Conservation (phyloP, 2,329 filamentous ascomycete species). For the Paraconiothyrium brasiliense region DNA sequence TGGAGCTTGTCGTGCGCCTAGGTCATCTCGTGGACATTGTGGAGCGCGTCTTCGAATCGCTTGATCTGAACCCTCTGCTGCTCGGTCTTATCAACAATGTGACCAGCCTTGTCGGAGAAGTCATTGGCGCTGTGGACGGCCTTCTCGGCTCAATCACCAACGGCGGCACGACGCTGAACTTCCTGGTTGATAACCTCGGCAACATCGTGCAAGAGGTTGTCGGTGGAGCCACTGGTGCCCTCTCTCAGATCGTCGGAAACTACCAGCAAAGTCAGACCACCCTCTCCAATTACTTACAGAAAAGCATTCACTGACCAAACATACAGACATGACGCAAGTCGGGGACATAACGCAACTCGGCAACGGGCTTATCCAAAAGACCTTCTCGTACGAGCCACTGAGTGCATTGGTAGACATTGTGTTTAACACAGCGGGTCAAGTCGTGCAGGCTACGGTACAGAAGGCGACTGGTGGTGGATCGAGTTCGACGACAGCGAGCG, state of each 20-base stretch:
- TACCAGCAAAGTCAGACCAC: constrained; percentile 52
- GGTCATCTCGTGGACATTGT: constrained; percentile 70
- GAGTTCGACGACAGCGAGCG: constrained; percentile 25
- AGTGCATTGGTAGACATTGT: constrained; percentile 64
- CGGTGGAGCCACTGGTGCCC: constrained; percentile 55
- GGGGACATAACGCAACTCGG: constrained; percentile 46
- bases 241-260: constrained; percentile 66
- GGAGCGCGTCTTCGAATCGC: constrained; percentile 66
- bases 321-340: constrained; percentile 66
- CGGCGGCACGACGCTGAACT: constrained; percentile 63
- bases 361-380: constrained; percentile 59
- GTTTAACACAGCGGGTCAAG: constrained; percentile 64
- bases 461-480: constrained; percentile 37
- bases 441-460: constrained; percentile 60
- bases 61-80: constrained; percentile 70
- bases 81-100: constrained; percentile 65
- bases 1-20: constrained; percentile 68
- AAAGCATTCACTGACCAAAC: not conserved
- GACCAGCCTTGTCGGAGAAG: constrained; percentile 61
- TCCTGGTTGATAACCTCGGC: constrained; percentile 68
- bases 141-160: constrained; percentile 68
- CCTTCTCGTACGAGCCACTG: constrained; percentile 62
- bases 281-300: not conserved
- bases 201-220: constrained; percentile 70
- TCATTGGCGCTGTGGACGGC: constrained; percentile 67